Evolutionary conservation across 352 stramenopile species (phyloP).

Genomic region (Pythium dissotocum): DNA sequence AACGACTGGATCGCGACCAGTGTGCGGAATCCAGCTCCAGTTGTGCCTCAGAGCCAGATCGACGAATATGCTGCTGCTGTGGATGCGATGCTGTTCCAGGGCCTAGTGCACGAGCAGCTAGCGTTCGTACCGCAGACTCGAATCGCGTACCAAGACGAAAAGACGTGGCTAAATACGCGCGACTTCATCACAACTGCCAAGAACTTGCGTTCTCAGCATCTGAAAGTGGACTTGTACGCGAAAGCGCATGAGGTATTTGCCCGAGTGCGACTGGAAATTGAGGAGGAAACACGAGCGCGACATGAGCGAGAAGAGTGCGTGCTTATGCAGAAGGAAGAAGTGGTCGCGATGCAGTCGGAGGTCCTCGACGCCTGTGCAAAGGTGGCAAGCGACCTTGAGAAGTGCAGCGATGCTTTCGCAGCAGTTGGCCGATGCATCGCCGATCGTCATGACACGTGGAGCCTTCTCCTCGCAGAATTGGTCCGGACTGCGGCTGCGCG

Average conservation of each 20-base stretch:
- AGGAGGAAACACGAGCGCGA: constrained; percentile 17
- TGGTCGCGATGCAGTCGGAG: neutral
- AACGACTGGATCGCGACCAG: constrained; percentile 57
- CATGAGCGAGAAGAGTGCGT: constrained; percentile 16
- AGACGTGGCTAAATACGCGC: constrained; percentile 15
- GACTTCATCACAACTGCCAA: constrained; percentile 17
- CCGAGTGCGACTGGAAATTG: constrained; percentile 22
- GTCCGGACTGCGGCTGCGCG: neutral
- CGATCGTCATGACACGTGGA: neutral
- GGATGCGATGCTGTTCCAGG: constrained; percentile 44
- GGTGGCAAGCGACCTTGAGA: neutral
- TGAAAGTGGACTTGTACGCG: constrained; percentile 25
- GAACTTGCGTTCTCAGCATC: neutral
- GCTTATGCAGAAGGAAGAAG: constrained; percentile 25
- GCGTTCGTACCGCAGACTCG: constrained; percentile 33
- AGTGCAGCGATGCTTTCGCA: constrained; percentile 1
- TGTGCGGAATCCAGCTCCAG: constrained; percentile 43
- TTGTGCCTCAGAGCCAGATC: constrained; percentile 18
- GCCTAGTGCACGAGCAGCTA: constrained; percentile 61
- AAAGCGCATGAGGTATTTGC: constrained; percentile 23
- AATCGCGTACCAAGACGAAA: constrained; percentile 19
- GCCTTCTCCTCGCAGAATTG: constrained; percentile 9
- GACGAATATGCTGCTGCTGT: constrained; percentile 26
- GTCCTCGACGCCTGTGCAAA: neutral
- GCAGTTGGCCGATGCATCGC: neutral